Evolutionary conservation across 306 rosid species (phyloP).

Genomic region (Vigna nakashimae): DNA sequence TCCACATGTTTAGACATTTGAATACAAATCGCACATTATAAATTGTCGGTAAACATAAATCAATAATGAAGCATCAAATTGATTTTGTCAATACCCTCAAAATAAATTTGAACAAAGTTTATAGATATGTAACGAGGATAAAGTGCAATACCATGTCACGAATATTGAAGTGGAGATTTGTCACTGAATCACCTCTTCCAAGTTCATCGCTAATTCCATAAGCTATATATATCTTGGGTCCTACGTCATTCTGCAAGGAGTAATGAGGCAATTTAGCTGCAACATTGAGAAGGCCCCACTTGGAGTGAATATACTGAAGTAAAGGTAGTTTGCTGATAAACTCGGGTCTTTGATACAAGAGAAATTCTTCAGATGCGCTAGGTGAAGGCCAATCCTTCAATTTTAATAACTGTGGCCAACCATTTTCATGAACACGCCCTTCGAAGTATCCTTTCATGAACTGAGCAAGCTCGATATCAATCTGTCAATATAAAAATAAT

Average conservation of each 20-base stretch:
- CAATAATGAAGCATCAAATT: constrained; percentile 37
- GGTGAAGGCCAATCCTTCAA: constrained; percentile 98
- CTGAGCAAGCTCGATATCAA: constrained; percentile 75
- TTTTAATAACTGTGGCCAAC: constrained; percentile 81
- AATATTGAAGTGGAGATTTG: constrained; percentile 91
- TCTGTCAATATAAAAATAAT: constrained; percentile 59
- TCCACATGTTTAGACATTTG: constrained; percentile 28
- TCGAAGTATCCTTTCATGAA: constrained; percentile 81
- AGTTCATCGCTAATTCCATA: constrained; percentile 82
- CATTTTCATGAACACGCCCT: constrained; percentile 71
- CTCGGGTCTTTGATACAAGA: constrained; percentile 94
- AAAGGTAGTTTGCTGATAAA: constrained; percentile 94
- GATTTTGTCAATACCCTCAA: constrained; percentile 24
- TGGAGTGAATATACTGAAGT: constrained; percentile 94
- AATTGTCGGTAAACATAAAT: constrained; percentile 6
- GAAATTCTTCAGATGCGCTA: constrained; percentile 91
- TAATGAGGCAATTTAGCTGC: constrained; percentile 98
- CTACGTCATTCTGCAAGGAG: constrained; percentile 97
- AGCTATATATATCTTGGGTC: constrained; percentile 89
- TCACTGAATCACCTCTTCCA: constrained; percentile 72
- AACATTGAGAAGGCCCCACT: constrained; percentile 99
- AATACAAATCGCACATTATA: constrained; percentile 32
- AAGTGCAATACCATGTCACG: constrained; percentile 89
- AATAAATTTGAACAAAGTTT: neutral
- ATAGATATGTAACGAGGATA: constrained; percentile 28